Percentiles rank a stretch among this genome's conserved stretches.
Evolutionary conservation across 345 rosid species (phyloP).

Genomic region (Noccaea bulbosa): DNA sequence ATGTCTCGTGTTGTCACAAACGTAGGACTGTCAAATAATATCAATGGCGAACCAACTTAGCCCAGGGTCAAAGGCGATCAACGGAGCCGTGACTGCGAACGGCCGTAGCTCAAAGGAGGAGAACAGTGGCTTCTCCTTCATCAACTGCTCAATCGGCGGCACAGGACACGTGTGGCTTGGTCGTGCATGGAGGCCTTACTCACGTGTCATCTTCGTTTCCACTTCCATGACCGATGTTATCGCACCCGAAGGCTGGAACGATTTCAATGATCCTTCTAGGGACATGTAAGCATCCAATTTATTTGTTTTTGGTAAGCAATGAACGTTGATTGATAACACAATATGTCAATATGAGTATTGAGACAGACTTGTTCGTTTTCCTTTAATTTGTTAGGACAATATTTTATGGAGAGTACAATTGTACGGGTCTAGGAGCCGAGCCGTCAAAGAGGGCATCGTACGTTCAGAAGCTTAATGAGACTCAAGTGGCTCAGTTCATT

Average conservation of each 20-base stretch:
- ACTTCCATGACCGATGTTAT: slow-evolving; percentile 76
- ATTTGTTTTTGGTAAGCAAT: neutral
- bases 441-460: slow-evolving; percentile 59
- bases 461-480: slow-evolving; percentile 66
- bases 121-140: slow-evolving; percentile 71
- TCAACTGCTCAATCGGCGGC: slow-evolving; percentile 73
- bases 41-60: slow-evolving; percentile 77
- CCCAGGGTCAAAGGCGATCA: slow-evolving; percentile 61
- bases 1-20: no score
- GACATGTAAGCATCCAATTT: slow-evolving; percentile 55
- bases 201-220: slow-evolving; percentile 68
- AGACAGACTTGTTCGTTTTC: neutral
- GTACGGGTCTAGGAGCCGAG: slow-evolving; percentile 75
- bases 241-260: slow-evolving; percentile 89
- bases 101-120: slow-evolving; percentile 76
- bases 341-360: no score
- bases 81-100: slow-evolving; percentile 88
- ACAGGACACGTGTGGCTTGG: slow-evolving; percentile 89
- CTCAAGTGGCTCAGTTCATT: slow-evolving; percentile 62
- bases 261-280: slow-evolving; percentile 78
- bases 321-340: neutral
- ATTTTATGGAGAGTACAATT: slow-evolving; percentile 76
- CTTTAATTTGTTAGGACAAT: slow-evolving; percentile 57
- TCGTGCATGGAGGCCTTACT: slow-evolving; percentile 88
- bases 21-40: slow-evolving; percentile 64